Evolutionary conservation across 495 filamentous ascomycete genomes (phyloP).

Genomic region (Oleoguttula mirabilis): DNA sequence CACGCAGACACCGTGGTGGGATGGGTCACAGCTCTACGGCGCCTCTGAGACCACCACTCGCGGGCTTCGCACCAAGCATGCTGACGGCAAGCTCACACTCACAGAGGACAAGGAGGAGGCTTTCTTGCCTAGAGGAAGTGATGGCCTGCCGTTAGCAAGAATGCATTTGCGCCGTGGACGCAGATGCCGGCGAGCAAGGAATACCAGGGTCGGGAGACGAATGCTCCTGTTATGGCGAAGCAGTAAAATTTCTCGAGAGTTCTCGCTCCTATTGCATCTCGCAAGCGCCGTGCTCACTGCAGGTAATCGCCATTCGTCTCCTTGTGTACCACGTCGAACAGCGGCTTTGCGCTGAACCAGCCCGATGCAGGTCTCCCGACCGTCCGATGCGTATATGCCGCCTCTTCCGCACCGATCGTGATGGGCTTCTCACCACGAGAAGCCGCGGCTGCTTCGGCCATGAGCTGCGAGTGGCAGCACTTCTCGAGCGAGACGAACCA

Average conservation of each 20-base stretch:
- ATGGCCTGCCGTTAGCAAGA: conserved; percentile 20
- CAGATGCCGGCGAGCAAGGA: not conserved
- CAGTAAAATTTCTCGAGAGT: not conserved
- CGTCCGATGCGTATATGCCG: conserved; percentile 52
- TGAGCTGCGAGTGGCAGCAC: conserved; percentile 61
- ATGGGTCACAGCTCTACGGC: conserved; percentile 37
- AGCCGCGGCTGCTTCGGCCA: conserved; percentile 62
- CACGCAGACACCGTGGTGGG: conserved; percentile 36
- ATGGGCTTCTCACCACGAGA: conserved; percentile 52
- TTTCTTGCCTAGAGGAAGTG: conserved; percentile 30
- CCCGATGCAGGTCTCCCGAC: conserved; percentile 52
- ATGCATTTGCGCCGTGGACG: not conserved
- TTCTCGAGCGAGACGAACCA: conserved; percentile 69
- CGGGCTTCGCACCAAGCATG: conserved; percentile 22
- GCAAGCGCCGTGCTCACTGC: no score
- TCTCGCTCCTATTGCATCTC: no score
- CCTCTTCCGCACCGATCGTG: conserved; percentile 57
- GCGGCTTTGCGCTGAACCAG: conserved; percentile 61
- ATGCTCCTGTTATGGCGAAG: conserved; percentile 28
- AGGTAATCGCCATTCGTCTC: conserved; percentile 51
- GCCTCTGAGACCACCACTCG: conserved; percentile 28
- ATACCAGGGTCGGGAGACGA: not conserved
- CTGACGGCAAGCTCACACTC: conserved; percentile 30
- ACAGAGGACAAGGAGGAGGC: conserved; percentile 17
- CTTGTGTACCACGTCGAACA: conserved; percentile 60